Percentiles rank a stretch among this genome's conserved stretches.
These are phyloP conservation scores for Viola odorata DNA, from an alignment of 345 rosid genomes.

Conservation along the genomic window DNA sequence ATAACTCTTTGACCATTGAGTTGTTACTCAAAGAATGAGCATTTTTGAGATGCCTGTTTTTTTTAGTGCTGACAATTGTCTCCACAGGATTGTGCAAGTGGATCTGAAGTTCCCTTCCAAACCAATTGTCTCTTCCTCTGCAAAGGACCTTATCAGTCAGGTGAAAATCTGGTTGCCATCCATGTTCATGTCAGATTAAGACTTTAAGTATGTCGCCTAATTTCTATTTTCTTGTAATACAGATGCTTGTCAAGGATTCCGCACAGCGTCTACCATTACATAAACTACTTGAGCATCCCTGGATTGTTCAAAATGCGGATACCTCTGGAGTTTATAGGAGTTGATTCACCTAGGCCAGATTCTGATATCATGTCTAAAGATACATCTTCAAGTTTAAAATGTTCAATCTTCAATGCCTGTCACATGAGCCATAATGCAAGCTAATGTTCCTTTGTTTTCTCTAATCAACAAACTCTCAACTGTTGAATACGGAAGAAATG, in stretches of 20 bases:
- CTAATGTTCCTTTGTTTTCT: no score
- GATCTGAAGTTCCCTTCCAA: slow-evolving; percentile 88
- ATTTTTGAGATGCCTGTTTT: neutral
- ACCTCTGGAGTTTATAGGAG: slow-evolving; percentile 73
- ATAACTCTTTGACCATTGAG: no score
- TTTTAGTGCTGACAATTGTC: neutral
- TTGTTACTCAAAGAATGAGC: no score
- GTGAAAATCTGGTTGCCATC: slow-evolving; percentile 24
- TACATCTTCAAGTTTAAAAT: no score
- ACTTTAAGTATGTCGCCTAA: neutral
- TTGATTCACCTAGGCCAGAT: no score
- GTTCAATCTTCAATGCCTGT: no score
- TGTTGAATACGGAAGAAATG: no score
- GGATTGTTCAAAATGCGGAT: slow-evolving; percentile 93
- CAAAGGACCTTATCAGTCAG: slow-evolving; percentile 90
- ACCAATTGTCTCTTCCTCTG: slow-evolving; percentile 81
- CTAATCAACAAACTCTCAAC: no score
- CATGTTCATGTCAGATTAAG: neutral
- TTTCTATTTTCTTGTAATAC: neutral
- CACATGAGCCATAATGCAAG: no score
- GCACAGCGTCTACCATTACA: slow-evolving; percentile 70
- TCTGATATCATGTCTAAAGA: no score
- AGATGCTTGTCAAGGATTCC: slow-evolving; percentile 98
- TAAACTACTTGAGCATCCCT: slow-evolving; percentile 90
- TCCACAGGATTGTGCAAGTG: slow-evolving; percentile 84